These are phyloP conservation scores for Coelastrella sp. DNA, from an alignment of 139 green algal genomes.

Conservation along the genomic window DNA sequence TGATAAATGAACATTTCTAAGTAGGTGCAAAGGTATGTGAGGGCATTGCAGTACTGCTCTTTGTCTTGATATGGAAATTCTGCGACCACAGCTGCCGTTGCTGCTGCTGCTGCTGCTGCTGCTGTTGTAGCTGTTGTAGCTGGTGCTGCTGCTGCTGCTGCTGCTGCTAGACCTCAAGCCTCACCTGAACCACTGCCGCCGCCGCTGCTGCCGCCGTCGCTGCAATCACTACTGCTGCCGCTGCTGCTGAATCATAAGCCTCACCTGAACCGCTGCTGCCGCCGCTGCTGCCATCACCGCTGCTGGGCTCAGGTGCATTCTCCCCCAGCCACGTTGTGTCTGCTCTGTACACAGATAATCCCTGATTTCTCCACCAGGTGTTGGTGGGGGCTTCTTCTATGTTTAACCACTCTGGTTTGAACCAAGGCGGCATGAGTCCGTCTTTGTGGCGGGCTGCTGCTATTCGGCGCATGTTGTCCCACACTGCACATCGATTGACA, in stretches of 20 bases:
- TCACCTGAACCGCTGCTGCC: constrained; percentile 18
- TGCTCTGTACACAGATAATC: constrained; percentile 30
- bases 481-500: constrained; percentile 50
- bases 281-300: constrained; percentile 25
- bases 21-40: no score
- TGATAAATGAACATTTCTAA: no score
- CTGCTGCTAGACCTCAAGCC: background rate
- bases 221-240: background rate
- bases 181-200: background rate
- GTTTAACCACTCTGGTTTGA: constrained; percentile 57
- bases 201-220: background rate
- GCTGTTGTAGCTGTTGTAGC: background rate
- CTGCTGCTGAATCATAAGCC: background rate
- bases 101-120: background rate
- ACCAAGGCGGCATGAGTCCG: constrained; percentile 64
- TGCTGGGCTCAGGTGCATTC: background rate
- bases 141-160: background rate
- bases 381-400: constrained; percentile 63
- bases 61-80: no score
- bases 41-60: no score
- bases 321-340: constrained; percentile 43
- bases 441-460: constrained; percentile 49
- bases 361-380: constrained; percentile 40
- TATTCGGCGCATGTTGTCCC: constrained; percentile 59
- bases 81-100: background rate